Evolutionary conservation across 2,329 filamentous ascomycete species (phyloP).

Genomic region (Elsinoe batatas): DNA sequence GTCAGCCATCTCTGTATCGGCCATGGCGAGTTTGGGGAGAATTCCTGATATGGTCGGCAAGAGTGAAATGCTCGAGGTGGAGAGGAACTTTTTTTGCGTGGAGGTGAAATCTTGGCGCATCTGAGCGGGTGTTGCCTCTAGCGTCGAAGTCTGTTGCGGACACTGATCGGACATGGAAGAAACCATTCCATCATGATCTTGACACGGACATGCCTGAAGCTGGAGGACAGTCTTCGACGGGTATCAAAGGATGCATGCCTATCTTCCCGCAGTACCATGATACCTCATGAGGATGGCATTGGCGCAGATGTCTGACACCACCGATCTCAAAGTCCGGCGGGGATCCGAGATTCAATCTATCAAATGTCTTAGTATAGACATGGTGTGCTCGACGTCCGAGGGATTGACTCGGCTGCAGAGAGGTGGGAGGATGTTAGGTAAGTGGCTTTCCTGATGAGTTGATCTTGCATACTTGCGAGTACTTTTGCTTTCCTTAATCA

Average conservation of each 20-base stretch:
- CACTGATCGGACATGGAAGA: neutral
- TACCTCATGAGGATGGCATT: neutral
- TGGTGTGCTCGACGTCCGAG: neutral
- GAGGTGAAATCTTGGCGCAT: conserved; percentile 8
- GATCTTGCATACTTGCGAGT: neutral
- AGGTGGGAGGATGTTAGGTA: neutral
- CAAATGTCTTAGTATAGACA: neutral
- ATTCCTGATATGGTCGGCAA: neutral
- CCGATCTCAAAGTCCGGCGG: neutral
- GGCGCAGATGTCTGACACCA: neutral
- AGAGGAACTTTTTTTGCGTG: conserved; percentile 7
- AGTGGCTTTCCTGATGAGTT: neutral
- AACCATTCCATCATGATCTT: neutral
- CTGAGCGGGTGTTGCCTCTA: neutral
- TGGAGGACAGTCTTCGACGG: too few relatives aligned
- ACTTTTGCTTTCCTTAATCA: neutral
- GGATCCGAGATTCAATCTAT: conserved; percentile 10
- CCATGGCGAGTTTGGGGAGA: neutral
- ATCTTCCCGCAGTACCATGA: too few relatives aligned
- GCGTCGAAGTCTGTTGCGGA: neutral
- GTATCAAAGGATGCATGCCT: too few relatives aligned
- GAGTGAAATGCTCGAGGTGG: neutral
- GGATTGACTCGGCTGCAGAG: neutral
- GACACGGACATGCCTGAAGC: neutral
- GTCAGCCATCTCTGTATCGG: conserved; percentile 14